phyloP scores from a whole-genome alignment of 2,329 filamentous ascomycete genomes.

The Verticillium klebahnii region DNA sequence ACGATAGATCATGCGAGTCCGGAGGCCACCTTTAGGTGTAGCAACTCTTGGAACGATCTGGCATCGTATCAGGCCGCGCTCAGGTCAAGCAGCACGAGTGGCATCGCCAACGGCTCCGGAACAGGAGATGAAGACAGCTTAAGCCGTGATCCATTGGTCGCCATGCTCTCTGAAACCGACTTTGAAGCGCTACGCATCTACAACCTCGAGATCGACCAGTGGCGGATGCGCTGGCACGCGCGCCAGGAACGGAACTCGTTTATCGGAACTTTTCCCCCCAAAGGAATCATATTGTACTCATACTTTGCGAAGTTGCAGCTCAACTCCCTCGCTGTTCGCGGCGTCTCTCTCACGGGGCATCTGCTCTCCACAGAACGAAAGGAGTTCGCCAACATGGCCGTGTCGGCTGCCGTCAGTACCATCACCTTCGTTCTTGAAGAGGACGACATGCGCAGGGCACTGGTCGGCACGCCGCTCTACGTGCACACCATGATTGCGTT shows the following conservation, averaged over 20 bases:
- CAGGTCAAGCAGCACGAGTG: no score
- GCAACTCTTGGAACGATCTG: no score
- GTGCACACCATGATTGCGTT: conserved; percentile 31
- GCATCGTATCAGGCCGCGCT: no score
- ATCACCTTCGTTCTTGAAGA: conserved; percentile 26
- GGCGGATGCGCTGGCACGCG: conserved; percentile 4
- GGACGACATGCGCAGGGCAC: conserved; percentile 22
- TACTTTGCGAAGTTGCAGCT: conserved; percentile 11
- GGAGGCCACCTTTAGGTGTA: no score
- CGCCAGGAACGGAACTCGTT: conserved; percentile 5
- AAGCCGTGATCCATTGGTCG: no score
- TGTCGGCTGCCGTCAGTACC: conserved; percentile 27
- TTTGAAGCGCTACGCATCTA: conserved; percentile 6
- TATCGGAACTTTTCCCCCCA: conserved; percentile 9
- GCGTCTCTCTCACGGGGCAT: not conserved
- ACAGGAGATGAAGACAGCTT: no score
- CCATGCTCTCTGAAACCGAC: conserved; percentile 4
- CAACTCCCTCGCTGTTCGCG: conserved; percentile 9
- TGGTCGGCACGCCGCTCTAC: conserved; percentile 29
- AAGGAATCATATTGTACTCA: conserved; percentile 9
- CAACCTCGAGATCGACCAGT: conserved; percentile 9
- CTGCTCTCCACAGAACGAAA: not conserved
- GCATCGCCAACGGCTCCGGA: no score
- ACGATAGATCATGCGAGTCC: not conserved
- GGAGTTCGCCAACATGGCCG: conserved; percentile 20